Evolutionary conservation across 1,139 yeast species (phyloP).

Genomic region (Yamadazyma mexicana): DNA sequence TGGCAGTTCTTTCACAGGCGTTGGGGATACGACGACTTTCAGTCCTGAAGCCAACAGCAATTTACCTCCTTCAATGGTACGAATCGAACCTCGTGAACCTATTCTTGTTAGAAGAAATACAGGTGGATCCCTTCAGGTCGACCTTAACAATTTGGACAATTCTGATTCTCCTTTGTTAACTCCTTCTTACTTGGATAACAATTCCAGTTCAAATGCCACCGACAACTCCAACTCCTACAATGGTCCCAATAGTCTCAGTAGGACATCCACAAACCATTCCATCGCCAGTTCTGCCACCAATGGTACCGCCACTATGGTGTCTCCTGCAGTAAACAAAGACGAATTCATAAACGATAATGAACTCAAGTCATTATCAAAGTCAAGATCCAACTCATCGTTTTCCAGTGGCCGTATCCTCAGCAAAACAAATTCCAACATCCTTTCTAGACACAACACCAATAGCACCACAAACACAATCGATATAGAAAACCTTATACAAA

Average conservation of each 20-base stretch:
- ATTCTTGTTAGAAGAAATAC: slow-evolving; percentile 50
- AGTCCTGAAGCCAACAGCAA: slow-evolving; percentile 11
- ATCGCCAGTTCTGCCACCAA: slow-evolving; percentile 13
- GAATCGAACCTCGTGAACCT: slow-evolving; percentile 68
- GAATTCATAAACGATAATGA: slow-evolving; percentile 6
- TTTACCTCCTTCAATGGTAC: slow-evolving; percentile 70
- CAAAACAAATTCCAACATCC: slow-evolving; percentile 15
- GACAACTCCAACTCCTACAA: neutral
- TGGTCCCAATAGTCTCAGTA: slow-evolving; percentile 14
- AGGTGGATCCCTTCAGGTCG: slow-evolving; percentile 21
- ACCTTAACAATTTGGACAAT: slow-evolving; percentile 1
- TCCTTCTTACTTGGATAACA: slow-evolving; percentile 7
- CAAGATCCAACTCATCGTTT: slow-evolving; percentile 17
- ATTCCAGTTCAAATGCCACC: neutral
- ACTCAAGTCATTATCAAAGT: slow-evolving; percentile 12
- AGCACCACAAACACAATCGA: slow-evolving; percentile 48
- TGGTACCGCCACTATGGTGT: neutral
- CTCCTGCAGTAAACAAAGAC: slow-evolving; percentile 3
- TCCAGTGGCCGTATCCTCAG: slow-evolving; percentile 13
- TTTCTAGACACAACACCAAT: slow-evolving; percentile 13
- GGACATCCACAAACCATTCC: slow-evolving; percentile 42
- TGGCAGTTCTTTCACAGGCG: neutral
- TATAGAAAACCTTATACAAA: slow-evolving; percentile 85
- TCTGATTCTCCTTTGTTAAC: slow-evolving; percentile 8
- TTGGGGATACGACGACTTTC: slow-evolving; percentile 5